phyloP scores from a whole-genome alignment of 768 basidiomycete genomes.

The Naganishia antarctica region DNA sequence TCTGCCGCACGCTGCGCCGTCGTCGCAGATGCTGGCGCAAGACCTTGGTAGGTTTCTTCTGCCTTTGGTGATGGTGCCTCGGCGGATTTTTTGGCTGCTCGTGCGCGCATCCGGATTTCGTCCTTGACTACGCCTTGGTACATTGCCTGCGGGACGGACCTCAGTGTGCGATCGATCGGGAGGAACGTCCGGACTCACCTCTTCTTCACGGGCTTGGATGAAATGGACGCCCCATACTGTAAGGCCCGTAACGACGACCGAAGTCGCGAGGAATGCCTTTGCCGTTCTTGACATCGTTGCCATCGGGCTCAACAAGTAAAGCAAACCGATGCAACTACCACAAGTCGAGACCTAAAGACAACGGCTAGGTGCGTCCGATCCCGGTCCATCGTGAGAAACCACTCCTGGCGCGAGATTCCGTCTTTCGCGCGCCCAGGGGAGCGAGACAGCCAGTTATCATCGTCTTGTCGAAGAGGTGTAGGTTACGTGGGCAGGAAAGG shows the following conservation, averaged over 20 bases:
- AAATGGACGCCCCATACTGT: constrained; percentile 87
- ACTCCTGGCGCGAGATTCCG: background rate
- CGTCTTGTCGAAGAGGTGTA: background rate
- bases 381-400: background rate
- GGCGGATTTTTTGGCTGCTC: constrained; percentile 17
- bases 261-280: constrained; percentile 66
- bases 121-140: constrained; percentile 83
- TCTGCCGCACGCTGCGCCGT: constrained; percentile 37
- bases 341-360: background rate
- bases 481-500: background rate
- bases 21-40: constrained; percentile 35
- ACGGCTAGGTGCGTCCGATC: background rate
- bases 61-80: constrained; percentile 31
- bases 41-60: constrained; percentile 34
- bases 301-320: background rate
- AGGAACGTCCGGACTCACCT: constrained; percentile 53
- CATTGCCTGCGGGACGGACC: constrained; percentile 63
- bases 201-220: constrained; percentile 74
- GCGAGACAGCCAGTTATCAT: background rate
- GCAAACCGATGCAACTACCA: too few relatives aligned
- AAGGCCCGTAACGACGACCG: constrained; percentile 61
- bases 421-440: background rate
- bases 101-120: constrained; percentile 71
- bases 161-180: background rate
- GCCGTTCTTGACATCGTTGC: constrained; percentile 62